Base-by-base conservation (phyloP, 768 basidiomycete species). In the Xanthoconium purpureum region DNA sequence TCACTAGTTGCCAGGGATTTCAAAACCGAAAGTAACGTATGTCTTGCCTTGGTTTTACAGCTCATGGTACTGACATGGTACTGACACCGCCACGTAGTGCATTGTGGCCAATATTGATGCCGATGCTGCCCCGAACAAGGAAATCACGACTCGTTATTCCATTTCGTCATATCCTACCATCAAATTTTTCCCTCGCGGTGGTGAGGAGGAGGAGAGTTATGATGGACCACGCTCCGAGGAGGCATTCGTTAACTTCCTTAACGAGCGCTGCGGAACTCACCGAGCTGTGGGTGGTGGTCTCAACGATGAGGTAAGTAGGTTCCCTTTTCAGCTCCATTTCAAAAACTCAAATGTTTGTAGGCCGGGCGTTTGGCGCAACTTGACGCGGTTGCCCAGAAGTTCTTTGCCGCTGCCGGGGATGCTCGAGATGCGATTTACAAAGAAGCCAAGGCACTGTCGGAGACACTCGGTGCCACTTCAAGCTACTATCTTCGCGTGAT, bases 81-180 rank as follows among this genome's bases (percentile, higher is more conserved):
- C 47, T 61, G 49, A 65, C n/a, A 45, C 29, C 4, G 24, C 40
- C 53, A 6, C 29, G 32, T 59, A 94, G 91, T 94, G 92, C 68
- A 73, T 96, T 53, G 83, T 99, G 53, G 94, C 93, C 30, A 93
- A 96, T 72, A 74, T 98, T 57, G 87, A 98, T 72, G 94, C 89
- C 20, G 94, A 98, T 70, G 89, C 89, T 38, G 79, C 84, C 58
- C 78, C 78, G 70, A 96, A 97, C 79, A 80, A 81, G 63, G 81
- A 79, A 20, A 72, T 97, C 50, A 84, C 87, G 10, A 59, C 69
- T 37, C 82, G 84, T 68, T 94, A 94, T 66, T 89, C 78, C 6
- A 82, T 99, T 54, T 65, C 71, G 18, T 83, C 87, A 56, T 99
- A 85, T 84, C 97, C 97, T 0, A 98, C 95, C 18, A 84, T 99